Evolutionary conservation across 2,329 filamentous ascomycete species (phyloP), one percentile per base, ranked within the genome.

Genomic region (Epichloe scottii): DNA sequence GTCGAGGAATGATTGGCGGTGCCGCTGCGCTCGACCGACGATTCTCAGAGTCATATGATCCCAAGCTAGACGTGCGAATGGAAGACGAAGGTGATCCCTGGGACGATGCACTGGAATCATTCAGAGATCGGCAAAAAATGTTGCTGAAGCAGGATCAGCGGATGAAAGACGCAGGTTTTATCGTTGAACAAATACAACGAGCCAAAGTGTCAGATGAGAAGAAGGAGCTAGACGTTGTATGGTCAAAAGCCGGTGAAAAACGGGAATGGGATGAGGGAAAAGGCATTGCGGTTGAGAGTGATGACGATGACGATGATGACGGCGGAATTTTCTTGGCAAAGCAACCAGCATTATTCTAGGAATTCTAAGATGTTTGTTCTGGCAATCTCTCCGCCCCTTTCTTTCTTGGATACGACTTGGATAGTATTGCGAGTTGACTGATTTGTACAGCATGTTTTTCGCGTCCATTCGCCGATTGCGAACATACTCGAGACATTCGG

Each of bases 41-140:
- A 49, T 97, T 96, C 65, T 82, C 85, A 1, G 71, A 80, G 1
- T 76, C 72, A 47, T 85, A 84, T 58, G 73, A 81, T 53, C 76
- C 77, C 0, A 74, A 66, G 6, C 63, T 70, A n/a, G 79, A 87
- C 58, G 66, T 84, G 3, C 68, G 74, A 39, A 67, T 72, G 46
- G 74, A 76, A 54, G 68, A 70, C 8, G 66, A 65, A 21, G 75
- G 74, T 54, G 81, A 38, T 19, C 33, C 87, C 53, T 95, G 89
- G 89, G 85, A 87, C 43, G 79, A 87, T 58, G 82, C 86, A 1
- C 72, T 93, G 1, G 89, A 95, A 66, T 82, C 84, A 4, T 74
- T 88, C 51, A 78, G 85, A 39, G 89, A 95, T 63, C 81, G 88
- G n/a, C 79, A 87, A 57, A 83, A 82, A 57, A 89, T 86, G 80